phyloP scores from a whole-genome alignment of 495 filamentous ascomycete genomes.

The Aspergillus coremiiformis region DNA sequence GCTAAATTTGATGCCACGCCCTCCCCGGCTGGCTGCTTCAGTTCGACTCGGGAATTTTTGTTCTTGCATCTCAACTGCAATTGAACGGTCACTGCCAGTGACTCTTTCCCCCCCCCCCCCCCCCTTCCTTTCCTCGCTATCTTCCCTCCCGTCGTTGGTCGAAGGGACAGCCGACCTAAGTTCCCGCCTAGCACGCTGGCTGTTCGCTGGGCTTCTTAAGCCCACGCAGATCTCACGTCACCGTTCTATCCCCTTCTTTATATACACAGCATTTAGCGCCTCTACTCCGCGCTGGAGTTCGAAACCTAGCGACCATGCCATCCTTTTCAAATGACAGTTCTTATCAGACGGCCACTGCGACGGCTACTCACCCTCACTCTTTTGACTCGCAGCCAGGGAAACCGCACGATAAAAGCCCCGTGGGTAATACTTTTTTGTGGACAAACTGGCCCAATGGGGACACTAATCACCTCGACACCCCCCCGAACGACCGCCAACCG shows the following conservation, averaged over 20 bases:
- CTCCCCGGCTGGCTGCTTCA: constrained; percentile 18
- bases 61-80: constrained; percentile 4
- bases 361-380: constrained; percentile 31
- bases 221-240: constrained; percentile 33
- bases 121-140: constrained; percentile 6
- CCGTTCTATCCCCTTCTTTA: constrained; percentile 3
- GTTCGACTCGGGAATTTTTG: constrained; percentile 7
- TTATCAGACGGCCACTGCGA: constrained; percentile 27
- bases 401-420: constrained; percentile 40
- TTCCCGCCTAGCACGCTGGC: constrained; percentile 1
- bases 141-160: neutral
- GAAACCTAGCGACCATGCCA: constrained; percentile 28
- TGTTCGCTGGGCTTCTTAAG: constrained; percentile 16
- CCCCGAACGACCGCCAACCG: constrained; percentile 31
- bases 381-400: constrained; percentile 37
- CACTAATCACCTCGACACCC: constrained; percentile 26
- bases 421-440: constrained; percentile 43
- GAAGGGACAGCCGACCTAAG: neutral
- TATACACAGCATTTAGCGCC: neutral
- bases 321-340: constrained; percentile 35
- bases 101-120: neutral
- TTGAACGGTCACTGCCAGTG: constrained; percentile 5
- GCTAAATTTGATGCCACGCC: constrained; percentile 21
- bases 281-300: neutral
- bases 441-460: constrained; percentile 43